Conservation (phyloP, 2,329 filamentous ascomycete species). For the Fusarium devonianum region DNA sequence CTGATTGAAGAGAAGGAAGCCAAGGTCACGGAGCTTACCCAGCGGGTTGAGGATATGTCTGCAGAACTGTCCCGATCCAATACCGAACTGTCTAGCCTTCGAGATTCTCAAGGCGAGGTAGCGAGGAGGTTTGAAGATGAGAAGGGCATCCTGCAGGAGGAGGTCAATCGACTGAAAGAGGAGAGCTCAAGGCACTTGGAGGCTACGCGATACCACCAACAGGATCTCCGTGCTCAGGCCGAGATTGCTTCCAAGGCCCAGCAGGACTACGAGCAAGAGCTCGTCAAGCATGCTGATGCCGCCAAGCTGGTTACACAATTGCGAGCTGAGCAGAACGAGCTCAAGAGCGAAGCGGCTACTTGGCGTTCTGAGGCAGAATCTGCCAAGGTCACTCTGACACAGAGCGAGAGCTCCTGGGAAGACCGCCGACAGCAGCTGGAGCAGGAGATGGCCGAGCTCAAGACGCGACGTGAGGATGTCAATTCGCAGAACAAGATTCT, state of each 20-base stretch:
- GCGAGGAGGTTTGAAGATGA: slow-evolving; percentile 79
- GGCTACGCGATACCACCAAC: slow-evolving; percentile 83
- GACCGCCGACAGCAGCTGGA: slow-evolving; percentile 83
- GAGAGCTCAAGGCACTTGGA: slow-evolving; percentile 82
- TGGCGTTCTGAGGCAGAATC: slow-evolving; percentile 85
- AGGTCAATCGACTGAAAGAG: slow-evolving; percentile 82
- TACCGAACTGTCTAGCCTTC: slow-evolving; percentile 79
- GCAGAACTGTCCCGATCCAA: slow-evolving; percentile 83
- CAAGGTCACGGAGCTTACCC: slow-evolving; percentile 81
- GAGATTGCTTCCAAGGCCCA: slow-evolving; percentile 93
- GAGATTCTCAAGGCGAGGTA: slow-evolving; percentile 80
- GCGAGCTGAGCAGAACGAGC: slow-evolving; percentile 79
- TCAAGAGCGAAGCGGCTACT: slow-evolving; percentile 80
- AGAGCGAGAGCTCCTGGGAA: slow-evolving; percentile 88
- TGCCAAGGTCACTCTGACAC: slow-evolving; percentile 77
- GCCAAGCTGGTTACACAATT: slow-evolving; percentile 82
- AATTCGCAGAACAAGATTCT: slow-evolving; percentile 90
- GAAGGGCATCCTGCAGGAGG: slow-evolving; percentile 77
- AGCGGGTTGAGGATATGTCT: slow-evolving; percentile 83
- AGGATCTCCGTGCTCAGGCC: slow-evolving; percentile 91
- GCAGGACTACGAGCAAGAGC: slow-evolving; percentile 92
- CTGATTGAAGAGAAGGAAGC: slow-evolving; percentile 78
- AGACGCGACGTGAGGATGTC: slow-evolving; percentile 80
- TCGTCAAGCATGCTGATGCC: slow-evolving; percentile 96
- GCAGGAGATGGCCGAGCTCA: slow-evolving; percentile 81